Evolutionary conservation across 192 early-diverging fungal genomes (phyloP), one percentile per base, ranked within the genome.

Genomic region (Entomortierella lignicola): DNA sequence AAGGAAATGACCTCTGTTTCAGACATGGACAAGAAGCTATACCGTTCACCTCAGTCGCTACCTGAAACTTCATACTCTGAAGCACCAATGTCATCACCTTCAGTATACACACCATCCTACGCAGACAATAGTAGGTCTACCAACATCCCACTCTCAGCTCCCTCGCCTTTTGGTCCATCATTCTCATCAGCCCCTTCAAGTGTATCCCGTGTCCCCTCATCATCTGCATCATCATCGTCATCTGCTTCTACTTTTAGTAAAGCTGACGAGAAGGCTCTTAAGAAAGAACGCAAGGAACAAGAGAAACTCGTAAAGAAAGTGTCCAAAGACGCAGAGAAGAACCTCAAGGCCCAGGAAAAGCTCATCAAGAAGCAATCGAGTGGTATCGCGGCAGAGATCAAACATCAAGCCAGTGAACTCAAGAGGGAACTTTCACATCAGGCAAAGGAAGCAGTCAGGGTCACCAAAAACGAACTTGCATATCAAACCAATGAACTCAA

Each of bases 11-110:
- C 27, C 4, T 57, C 55, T 1, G 10, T 57, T 6, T 57, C 55
- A 37, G 55, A 57, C 55, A 57, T 57, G 55, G 55, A 57, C 55
- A 57, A 57, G 55, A 57, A 57, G 55, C 29, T 30, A n/a, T n/a
- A n/a, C n/a, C n/a, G n/a, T n/a, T n/a, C n/a, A n/a, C n/a, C n/a
- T n/a, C n/a, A n/a, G n/a, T n/a, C n/a, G n/a, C n/a, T n/a, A n/a
- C n/a, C n/a, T n/a, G n/a, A n/a, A n/a, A n/a, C n/a, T n/a, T n/a
- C n/a, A n/a, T n/a, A n/a, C n/a, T n/a, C n/a, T n/a, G n/a, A n/a
- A n/a, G n/a, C n/a, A n/a, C 8, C 26, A 25, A 29, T 12, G 23
- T 55, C 54, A 55, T 11, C 21, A 3, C 7, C 7, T 29, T 26
- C 54, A 7, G 8, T 47, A 3, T 20, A 3, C 44, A 4, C 29